phyloP scores from a whole-genome alignment of 805 yeast species.

The fission yeast (Schizosaccharomyces pombe) region ASM294v3 CU329670.1:4767001-4767500 shows the following conservation, averaged over 20 bases:
- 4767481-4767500: slow-evolving; percentile 88
- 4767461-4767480: slow-evolving; percentile 66
- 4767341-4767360: slow-evolving; percentile 48
- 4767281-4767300: no score
- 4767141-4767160: neutral
- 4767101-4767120: slow-evolving; percentile 1
- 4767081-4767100: no score
- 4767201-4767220: neutral
- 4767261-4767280: neutral
- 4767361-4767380: neutral
- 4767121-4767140: neutral
- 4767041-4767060: neutral
- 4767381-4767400: slow-evolving; percentile 19
- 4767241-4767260: neutral
- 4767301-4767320: no score
- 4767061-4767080: no score
- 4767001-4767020: no score
- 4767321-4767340: slow-evolving; percentile 86
- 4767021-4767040: no score
- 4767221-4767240: neutral
- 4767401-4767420: slow-evolving; percentile 64
- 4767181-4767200: neutral
- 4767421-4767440: slow-evolving; percentile 77
- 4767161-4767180: neutral
- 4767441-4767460: slow-evolving; percentile 76